Evolutionary conservation across 192 early-diverging fungal species (phyloP), one percentile per base, ranked within the genome.

Genomic region (Dissophora ornata): DNA sequence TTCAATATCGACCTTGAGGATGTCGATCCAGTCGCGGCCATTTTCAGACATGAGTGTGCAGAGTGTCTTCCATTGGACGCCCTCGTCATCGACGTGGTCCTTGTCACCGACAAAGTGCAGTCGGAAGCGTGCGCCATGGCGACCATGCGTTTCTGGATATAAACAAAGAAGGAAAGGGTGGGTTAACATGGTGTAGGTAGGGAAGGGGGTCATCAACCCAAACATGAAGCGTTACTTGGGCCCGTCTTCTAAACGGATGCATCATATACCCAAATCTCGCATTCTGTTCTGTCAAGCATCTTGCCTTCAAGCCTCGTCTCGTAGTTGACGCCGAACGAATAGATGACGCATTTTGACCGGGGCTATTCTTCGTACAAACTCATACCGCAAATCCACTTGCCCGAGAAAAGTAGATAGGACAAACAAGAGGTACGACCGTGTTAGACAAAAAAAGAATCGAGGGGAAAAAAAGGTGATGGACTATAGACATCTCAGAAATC

Each of bases 271-370:
- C 26, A 77, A 42, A 77, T 67, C 24, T 67, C 73, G 16, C 73
- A 77, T 9, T 77, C 58, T 1, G 63, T 77, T 15, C 73, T 44
- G 38, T 67, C 65, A 15, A 67, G 44, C 73, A 67, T 77, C 53
- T 77, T 64, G 32, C 65, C 73, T 42, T 74, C 71, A 22, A 65
- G 66, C n/a, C 62, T 50, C 16, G 63, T 77, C 30, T 77, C 64
- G 45, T 67, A 28, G 53, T 77, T 77, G 45, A 77, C 59, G 34
- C 73, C 73, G 25, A 77, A 77, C 4, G 73, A 77, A 45, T 77
- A 77, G 19, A 67, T 55, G 1, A 74, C 71, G 29, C 71, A 60
- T 57, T 65, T 74, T 44, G 71, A n/a, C 5, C 71, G 55, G 13
- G 71, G 62, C 49, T 65, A 12, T 22, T 66, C 62, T 36, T 74